These are phyloP conservation scores for Antrodiella citrinella DNA, from an alignment of 768 basidiomycete species.

Conservation along the genomic window DNA sequence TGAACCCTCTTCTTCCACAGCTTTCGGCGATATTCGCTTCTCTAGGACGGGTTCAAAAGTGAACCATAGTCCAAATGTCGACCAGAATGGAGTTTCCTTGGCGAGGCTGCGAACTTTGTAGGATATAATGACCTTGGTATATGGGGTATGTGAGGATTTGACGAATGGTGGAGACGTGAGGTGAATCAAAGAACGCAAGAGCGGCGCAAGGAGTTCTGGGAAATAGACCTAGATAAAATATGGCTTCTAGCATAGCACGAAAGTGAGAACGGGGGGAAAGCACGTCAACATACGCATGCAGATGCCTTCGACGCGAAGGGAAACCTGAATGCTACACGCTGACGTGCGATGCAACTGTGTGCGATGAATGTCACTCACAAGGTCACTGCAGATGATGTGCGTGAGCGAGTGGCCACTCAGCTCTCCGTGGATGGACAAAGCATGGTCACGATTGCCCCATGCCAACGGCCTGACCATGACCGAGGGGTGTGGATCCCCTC, in stretches of 20 bases:
- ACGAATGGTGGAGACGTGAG: constrained; percentile 50
- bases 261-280: too few species aligned
- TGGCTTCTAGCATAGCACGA: too few species aligned
- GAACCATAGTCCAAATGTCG: constrained; percentile 76
- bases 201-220: constrained; percentile 68
- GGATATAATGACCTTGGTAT: constrained; percentile 50
- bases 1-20: background rate
- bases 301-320: too few species aligned
- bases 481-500: background rate
- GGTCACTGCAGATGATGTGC: constrained; percentile 77
- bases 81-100: constrained; percentile 74
- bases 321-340: too few species aligned
- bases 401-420: constrained; percentile 32
- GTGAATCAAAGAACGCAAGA: constrained; percentile 66
- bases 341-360: too few species aligned
- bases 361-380: constrained; percentile 40
- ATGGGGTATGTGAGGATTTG: too few species aligned
- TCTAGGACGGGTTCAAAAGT: constrained; percentile 44
- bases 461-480: constrained; percentile 50
- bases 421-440: constrained; percentile 29
- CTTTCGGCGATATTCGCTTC: background rate
- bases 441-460: constrained; percentile 58
- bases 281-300: too few species aligned
- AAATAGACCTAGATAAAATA: constrained; percentile 65
- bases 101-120: constrained; percentile 69